Evolutionary conservation across 2,329 filamentous ascomycete species (phyloP).

Genomic region (Sporothrix pseudoabietina): DNA sequence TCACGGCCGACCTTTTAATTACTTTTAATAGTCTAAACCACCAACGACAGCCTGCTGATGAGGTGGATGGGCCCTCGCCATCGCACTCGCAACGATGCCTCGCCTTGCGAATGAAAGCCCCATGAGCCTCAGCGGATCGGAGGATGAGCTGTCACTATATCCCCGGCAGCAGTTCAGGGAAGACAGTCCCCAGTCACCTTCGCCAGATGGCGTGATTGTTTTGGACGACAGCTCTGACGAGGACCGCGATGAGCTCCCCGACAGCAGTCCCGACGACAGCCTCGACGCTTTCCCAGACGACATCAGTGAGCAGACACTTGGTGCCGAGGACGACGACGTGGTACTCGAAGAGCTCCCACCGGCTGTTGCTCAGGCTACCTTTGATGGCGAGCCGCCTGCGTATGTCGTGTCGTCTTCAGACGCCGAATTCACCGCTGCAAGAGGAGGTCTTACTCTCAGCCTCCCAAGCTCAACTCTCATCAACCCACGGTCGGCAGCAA

Average conservation of each 20-base stretch:
- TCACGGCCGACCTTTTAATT: background rate
- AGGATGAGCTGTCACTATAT: background rate
- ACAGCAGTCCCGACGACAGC: background rate
- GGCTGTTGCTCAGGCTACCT: background rate
- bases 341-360: background rate
- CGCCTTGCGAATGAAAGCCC: background rate
- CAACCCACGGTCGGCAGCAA: constrained; percentile 38
- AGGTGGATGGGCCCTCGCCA: background rate
- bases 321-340: background rate
- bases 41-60: background rate
- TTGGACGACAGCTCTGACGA: background rate
- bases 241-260: background rate
- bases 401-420: background rate
- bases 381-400: background rate
- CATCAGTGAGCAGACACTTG: background rate
- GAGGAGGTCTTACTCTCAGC: constrained; percentile 28
- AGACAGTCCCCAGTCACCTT: background rate
- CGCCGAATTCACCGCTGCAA: background rate
- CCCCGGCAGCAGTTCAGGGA: background rate
- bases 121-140: background rate
- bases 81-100: background rate
- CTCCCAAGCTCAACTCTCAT: constrained; percentile 39
- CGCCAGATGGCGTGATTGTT: background rate
- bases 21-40: background rate
- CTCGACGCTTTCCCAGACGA: background rate